These are phyloP conservation scores for Anthracocystis panici-leucophaei DNA, from an alignment of 1,284 basidiomycete genomes.

Conservation along the genomic window DNA sequence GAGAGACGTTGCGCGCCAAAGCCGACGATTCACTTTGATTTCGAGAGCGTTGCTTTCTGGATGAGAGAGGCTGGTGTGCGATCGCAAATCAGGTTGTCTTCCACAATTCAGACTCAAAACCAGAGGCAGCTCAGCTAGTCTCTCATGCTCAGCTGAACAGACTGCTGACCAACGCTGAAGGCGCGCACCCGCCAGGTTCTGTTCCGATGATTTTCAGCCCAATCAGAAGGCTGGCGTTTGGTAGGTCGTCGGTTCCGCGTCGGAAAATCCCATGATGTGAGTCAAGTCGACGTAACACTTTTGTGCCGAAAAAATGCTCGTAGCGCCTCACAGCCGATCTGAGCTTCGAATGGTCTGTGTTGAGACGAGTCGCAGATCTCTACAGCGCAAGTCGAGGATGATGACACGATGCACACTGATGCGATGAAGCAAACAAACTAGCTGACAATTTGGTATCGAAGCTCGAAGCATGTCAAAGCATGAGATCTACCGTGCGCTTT, in stretches of 20 bases:
- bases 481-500: not conserved
- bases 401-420: too few relatives aligned
- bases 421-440: too few relatives aligned
- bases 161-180: conserved; percentile 6
- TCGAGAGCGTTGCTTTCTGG: conserved; percentile 13
- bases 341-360: not conserved
- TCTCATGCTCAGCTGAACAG: conserved; percentile 4
- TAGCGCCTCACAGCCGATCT: not conserved
- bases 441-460: not conserved
- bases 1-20: conserved; percentile 32
- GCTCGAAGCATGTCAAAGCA: not conserved
- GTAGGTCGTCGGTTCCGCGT: conserved; percentile 28
- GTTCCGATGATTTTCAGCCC: conserved; percentile 16
- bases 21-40: conserved; percentile 17
- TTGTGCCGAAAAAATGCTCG: not conserved
- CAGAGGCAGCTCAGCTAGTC: conserved; percentile 13
- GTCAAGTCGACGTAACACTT: conserved; percentile 4
- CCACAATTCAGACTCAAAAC: conserved; percentile 5
- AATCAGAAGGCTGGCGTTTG: conserved; percentile 42
- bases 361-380: too few relatives aligned
- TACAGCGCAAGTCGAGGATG: too few relatives aligned
- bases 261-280: not conserved
- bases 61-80: conserved; percentile 8
- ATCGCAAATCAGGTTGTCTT: conserved; percentile 15
- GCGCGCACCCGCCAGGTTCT: conserved; percentile 29